Base-by-base conservation (phyloP, 176 grass and related monocot genomes). In the Lolium rigidum region DNA sequence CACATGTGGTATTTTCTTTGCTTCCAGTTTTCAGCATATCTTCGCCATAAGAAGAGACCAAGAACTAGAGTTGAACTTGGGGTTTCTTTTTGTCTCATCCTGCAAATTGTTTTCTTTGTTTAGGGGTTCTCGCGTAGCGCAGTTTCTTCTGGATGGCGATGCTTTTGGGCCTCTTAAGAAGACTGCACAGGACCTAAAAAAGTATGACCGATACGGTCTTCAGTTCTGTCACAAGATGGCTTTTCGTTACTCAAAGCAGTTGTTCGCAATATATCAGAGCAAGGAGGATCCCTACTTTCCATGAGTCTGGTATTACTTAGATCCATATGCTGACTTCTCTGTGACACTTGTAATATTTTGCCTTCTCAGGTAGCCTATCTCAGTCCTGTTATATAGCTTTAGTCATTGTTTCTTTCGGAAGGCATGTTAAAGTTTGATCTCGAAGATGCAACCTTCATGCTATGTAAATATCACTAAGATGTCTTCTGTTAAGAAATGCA, bases 101-200 rank as follows among this genome's bases (percentile, higher is more conserved):
- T 84, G 76, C 39, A 80, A n/a, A 16, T 5, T 86, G 81, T 49
- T 37, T 46, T 81, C 21, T 65, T 80, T 59, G 26, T 81, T 58
- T 64, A 95, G 89, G 91, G 93, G 76, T 77, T 93, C 93, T 77
- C 0, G 18, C 47, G 83, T 93, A 59, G 89, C 93, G 0, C 82
- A 95, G 47, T 98, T 95, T 90, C 91, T 98, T 86, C 85, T 86
- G 62, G 89, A 92, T 79, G 89, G 89, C 73, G 83, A 93, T 79
- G 52, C 61, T 17, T 66, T 18, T 77, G 93, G 93, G 10, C 95
- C 89, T 2, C 70, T 92, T 73, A 91, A 85, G 68, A 98, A 92
- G 83, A 90, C 89, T 10, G 28, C 81, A 22, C 11, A 73, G 4
- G 91, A 98, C 17, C 74, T 98, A 72, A 25, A 95, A 44, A n/a